Conservation (phyloP, 768 basidiomycete genomes). For the Pleurotus tuoliensis region DNA sequence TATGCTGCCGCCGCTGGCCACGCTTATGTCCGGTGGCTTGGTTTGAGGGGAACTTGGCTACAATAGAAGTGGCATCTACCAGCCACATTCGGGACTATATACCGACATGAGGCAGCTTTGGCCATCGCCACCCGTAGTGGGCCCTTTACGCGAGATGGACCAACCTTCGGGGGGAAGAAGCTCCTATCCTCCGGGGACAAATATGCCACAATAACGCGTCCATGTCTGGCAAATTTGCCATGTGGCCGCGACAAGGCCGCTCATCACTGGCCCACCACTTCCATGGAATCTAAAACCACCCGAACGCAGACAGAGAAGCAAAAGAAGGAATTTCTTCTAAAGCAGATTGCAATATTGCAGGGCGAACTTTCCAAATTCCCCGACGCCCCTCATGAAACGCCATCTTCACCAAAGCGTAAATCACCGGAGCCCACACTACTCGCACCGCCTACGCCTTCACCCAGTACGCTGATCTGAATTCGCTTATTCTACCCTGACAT, state of each 20-base stretch:
- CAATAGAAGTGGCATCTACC: no score
- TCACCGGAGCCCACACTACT: constrained; percentile 33
- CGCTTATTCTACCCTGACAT: not conserved
- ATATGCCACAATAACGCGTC: not conserved
- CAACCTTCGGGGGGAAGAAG: not conserved
- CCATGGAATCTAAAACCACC: constrained; percentile 55
- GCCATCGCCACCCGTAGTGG: no score
- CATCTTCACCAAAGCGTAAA: constrained; percentile 42
- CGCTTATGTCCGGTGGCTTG: no score
- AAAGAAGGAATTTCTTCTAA: constrained; percentile 45
- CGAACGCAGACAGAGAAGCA: constrained; percentile 32
- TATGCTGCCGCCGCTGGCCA: not conserved
- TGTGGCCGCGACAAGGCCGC: not conserved
- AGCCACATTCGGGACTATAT: no score
- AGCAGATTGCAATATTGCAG: constrained; percentile 54
- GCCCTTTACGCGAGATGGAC: no score
- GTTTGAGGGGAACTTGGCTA: no score
- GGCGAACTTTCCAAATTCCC: constrained; percentile 45
- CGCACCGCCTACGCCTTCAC: constrained; percentile 63
- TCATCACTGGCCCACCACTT: not conserved
- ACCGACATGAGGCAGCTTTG: no score
- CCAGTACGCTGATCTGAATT: constrained; percentile 40
- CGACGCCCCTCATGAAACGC: constrained; percentile 13
- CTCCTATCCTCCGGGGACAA: not conserved
- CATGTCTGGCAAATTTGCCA: not conserved